Percentiles rank a stretch among this genome's conserved stretches.
phyloP scores from a whole-genome alignment of 2,329 filamentous ascomycete genomes.

The Colletotrichum viniferum region DNA sequence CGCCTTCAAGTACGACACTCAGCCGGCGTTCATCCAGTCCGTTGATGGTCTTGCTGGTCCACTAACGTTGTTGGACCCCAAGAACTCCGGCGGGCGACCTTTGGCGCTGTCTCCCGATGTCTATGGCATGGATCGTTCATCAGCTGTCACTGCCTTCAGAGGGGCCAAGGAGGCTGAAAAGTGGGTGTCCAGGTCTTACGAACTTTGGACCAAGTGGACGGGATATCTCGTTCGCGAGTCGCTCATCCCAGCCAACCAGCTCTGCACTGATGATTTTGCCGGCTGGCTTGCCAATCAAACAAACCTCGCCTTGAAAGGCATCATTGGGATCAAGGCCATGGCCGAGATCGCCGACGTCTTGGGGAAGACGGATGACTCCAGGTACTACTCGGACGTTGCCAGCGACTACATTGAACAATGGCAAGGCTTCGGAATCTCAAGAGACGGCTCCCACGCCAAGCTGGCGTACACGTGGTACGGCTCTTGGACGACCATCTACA shows the following conservation, averaged over 20 bases:
- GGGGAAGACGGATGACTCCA: conserved; percentile 61
- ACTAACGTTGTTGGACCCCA: not conserved
- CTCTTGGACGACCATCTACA: conserved; percentile 83
- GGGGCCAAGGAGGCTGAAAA: conserved; percentile 43
- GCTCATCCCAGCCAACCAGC: conserved; percentile 72
- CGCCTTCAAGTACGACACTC: conserved; percentile 67
- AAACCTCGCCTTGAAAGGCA: conserved; percentile 77
- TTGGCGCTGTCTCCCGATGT: conserved; percentile 24
- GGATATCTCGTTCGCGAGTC: conserved; percentile 73
- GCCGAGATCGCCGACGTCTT: conserved; percentile 67
- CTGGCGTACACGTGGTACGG: conserved; percentile 82
- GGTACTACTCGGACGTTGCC: conserved; percentile 67
- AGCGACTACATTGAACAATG: conserved; percentile 72
- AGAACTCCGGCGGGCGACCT: conserved; percentile 40
- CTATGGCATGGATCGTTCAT: conserved; percentile 63
- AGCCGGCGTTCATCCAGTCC: conserved; percentile 64
- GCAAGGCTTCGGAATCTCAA: conserved; percentile 72
- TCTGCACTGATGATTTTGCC: conserved; percentile 80
- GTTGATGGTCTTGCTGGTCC: conserved; percentile 34
- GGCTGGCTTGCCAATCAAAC: conserved; percentile 77
- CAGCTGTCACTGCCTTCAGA: conserved; percentile 54
- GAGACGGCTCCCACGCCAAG: conserved; percentile 75
- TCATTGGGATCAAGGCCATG: conserved; percentile 81
- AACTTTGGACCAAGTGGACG: conserved; percentile 78
- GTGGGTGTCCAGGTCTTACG: conserved; percentile 60